Percentiles rank a stretch among this genome's conserved stretches.
phyloP scores from a whole-genome alignment of 345 rosid species.

The Salix udensis region DNA sequence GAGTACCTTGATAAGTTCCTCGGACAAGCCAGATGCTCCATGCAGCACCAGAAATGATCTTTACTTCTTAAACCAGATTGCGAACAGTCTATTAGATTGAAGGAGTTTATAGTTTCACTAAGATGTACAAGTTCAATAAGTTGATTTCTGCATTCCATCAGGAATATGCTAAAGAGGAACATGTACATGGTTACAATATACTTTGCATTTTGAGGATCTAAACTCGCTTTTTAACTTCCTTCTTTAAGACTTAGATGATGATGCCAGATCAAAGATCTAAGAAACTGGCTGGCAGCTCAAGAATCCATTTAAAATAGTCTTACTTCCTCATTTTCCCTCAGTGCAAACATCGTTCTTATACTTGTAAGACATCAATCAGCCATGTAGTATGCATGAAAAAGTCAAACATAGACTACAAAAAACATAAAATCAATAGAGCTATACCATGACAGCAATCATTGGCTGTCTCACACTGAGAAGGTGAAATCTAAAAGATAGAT shows the following conservation, averaged over 20 bases:
- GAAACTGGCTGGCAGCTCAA: not conserved
- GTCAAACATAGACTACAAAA: too few species aligned
- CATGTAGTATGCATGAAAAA: too few species aligned
- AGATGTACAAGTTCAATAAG: too few species aligned
- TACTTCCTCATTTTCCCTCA: too few species aligned
- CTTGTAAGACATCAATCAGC: too few species aligned
- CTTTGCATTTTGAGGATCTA: not conserved
- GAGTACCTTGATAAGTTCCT: constrained; percentile 65
- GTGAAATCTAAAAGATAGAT: too few species aligned
- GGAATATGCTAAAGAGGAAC: not conserved
- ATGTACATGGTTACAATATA: not conserved
- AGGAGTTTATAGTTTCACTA: not conserved
- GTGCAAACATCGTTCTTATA: too few species aligned
- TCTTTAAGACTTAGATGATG: not conserved
- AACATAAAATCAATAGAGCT: too few species aligned
- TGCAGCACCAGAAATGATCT: constrained; percentile 63
- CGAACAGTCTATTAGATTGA: not conserved
- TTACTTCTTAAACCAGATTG: not conserved
- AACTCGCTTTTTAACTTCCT: too few species aligned
- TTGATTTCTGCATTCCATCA: too few species aligned
- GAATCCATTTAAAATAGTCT: not conserved
- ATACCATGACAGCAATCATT: too few species aligned
- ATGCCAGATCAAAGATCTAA: not conserved
- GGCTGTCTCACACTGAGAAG: too few species aligned
- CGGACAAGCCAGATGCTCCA: constrained; percentile 90